Conservation (phyloP, 257 asterid genomes). For the Primulina tabacum region DNA sequence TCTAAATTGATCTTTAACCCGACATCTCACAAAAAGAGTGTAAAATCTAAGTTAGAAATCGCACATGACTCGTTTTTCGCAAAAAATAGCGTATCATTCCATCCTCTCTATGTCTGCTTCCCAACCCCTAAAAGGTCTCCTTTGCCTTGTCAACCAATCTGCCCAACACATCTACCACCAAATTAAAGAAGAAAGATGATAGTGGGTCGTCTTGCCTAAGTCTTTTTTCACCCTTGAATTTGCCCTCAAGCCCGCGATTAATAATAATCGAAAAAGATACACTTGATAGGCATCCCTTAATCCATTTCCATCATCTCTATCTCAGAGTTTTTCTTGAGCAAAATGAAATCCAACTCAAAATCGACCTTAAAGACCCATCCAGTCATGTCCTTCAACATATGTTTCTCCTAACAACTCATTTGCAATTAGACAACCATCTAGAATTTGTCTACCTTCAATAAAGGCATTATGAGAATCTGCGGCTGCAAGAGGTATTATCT, state of each 20-base stretch:
- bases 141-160: background rate
- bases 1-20: no score
- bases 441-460: background rate
- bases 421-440: background rate
- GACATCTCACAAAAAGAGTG: no score
- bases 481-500: background rate
- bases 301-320: background rate
- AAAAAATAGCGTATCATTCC: no score
- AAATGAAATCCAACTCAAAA: background rate
- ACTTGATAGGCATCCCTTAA: background rate
- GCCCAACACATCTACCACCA: background rate
- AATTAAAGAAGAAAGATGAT: background rate
- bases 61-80: no score
- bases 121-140: no score
- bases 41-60: no score
- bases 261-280: background rate
- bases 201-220: background rate
- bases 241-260: background rate
- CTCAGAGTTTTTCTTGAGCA: background rate
- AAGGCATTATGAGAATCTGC: background rate
- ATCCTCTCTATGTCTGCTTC: no score
- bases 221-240: background rate
- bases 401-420: background rate
- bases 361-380: background rate
- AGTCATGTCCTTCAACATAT: background rate